Evolutionary conservation across 441 rosid species (phyloP), one percentile per base, ranked within the genome.

Genomic region (Lepidium campestre): DNA sequence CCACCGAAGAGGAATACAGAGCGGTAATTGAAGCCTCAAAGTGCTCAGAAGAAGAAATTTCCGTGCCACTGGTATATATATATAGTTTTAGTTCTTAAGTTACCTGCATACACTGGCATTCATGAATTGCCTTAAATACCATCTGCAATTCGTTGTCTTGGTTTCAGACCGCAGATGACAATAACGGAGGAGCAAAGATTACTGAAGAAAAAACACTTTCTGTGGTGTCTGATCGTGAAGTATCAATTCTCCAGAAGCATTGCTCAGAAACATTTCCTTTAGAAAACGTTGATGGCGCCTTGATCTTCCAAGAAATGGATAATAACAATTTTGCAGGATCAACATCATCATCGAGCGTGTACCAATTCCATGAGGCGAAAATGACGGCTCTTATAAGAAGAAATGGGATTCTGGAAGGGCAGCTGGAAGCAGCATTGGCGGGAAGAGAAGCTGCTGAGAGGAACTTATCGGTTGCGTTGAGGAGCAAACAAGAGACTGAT

Each of bases 401-500:
- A 74, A 91, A 89, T 22, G 90, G 87, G 59, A 67, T 81, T 32
- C 78, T 88, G 25, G 98, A 94, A 80, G 97, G 85, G 63, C 94
- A 91, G 71, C 67, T 91, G 67, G 86, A 85, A 10, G 83, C 89
- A 45, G 93, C 94, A 70, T 68, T 78, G 59, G 80, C 87, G 7
- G 85, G 84, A 69, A 82, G 78, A 75, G 94, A 89, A 70, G 86
- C 81, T 10, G 86, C 86, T 13, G 99, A 94, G 80, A 91, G 84
- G 70, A 88, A 77, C 53, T 68, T 86, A 29, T 82, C 96, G 2
- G 78, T 94, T 19, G 83, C 80, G 19, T 60, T 83, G 36, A 91
- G 81, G 76, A 82, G 89, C 82, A 89, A 80, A 82, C 96, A 83
- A 73, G 98, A 94, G 72, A 75, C 83, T 77, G 99, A 94, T 78